Conservation (phyloP, 129 eudicot species). For the Tagetes erecta region DNA sequence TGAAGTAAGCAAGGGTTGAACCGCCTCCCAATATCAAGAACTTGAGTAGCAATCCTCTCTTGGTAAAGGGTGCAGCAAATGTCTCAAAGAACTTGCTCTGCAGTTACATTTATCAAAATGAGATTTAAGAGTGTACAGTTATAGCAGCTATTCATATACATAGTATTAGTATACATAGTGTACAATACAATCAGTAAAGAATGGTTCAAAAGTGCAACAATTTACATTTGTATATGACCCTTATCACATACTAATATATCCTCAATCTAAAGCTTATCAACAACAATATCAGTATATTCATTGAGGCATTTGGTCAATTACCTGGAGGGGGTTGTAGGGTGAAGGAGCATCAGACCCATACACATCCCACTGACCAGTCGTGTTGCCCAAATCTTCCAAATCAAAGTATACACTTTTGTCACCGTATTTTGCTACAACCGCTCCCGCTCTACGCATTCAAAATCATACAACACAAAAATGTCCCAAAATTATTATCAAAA, state of each 20-base stretch:
- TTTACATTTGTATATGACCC: not conserved
- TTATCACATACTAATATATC: not conserved
- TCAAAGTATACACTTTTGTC: slow-evolving; percentile 99
- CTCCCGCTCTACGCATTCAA: slow-evolving; percentile 49
- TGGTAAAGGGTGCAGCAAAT: slow-evolving; percentile 98
- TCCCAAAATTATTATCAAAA: not conserved
- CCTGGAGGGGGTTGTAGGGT: slow-evolving; percentile 96
- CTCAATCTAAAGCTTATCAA: not conserved
- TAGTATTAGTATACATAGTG: slow-evolving; percentile 9
- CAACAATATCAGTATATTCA: not conserved
- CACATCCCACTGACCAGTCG: slow-evolving; percentile 98
- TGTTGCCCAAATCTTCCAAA: slow-evolving; percentile 95
- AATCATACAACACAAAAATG: slow-evolving; percentile 5
- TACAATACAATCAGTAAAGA: slow-evolving; percentile 26
- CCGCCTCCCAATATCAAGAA: slow-evolving; percentile 97
- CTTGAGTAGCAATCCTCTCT: slow-evolving; percentile 97
- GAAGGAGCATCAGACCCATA: slow-evolving; percentile 99
- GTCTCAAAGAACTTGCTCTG: slow-evolving; percentile 99
- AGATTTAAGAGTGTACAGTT: slow-evolving; percentile 11
- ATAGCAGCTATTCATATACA: slow-evolving; percentile 3
- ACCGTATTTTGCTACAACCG: slow-evolving; percentile 95
- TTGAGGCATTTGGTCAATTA: slow-evolving; percentile 33
- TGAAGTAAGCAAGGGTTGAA: slow-evolving; percentile 78
- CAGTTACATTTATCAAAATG: slow-evolving; percentile 25
- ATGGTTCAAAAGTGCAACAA: slow-evolving; percentile 14